These are phyloP conservation scores for Cucurbitaria berberidis DNA, from an alignment of 2,329 filamentous ascomycete species.

Conservation along the genomic window DNA sequence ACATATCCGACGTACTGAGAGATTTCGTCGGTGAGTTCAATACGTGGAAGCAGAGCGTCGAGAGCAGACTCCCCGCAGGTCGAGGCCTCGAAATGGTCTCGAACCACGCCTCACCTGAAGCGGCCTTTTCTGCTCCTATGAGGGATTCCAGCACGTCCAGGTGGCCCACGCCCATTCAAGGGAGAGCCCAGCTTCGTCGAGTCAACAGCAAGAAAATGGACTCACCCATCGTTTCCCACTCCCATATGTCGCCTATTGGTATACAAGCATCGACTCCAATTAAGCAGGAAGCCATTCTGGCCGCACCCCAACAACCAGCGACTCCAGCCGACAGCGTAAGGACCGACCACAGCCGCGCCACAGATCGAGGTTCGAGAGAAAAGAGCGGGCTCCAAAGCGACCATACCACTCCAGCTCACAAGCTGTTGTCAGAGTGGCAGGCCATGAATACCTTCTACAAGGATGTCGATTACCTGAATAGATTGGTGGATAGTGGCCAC, in stretches of 20 bases:
- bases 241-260: constrained; percentile 34
- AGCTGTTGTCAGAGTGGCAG: constrained; percentile 72
- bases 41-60: constrained; percentile 42
- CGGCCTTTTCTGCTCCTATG: constrained; percentile 27
- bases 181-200: constrained; percentile 30
- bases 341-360: constrained; percentile 30
- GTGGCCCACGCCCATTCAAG: constrained; percentile 40
- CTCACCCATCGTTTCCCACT: constrained; percentile 36
- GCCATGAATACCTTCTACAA: constrained; percentile 63
- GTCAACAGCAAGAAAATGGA: constrained; percentile 45
- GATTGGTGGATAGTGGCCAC: constrained; percentile 75
- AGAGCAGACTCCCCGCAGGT: constrained; percentile 32
- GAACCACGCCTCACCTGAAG: constrained; percentile 40
- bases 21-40: constrained; percentile 41
- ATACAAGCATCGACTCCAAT: constrained; percentile 37
- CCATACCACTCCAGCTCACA: constrained; percentile 88
- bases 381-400: constrained; percentile 71
- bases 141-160: constrained; percentile 36
- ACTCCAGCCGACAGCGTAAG: constrained; percentile 44
- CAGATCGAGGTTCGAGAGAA: constrained; percentile 26
- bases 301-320: constrained; percentile 35
- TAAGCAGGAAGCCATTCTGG: constrained; percentile 37
- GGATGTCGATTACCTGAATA: constrained; percentile 52
- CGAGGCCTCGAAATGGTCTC: constrained; percentile 23
- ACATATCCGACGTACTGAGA: constrained; percentile 39